Evolutionary conservation across 2,329 filamentous ascomycete species (phyloP).

Genomic region (Colletotrichum eleusines): DNA sequence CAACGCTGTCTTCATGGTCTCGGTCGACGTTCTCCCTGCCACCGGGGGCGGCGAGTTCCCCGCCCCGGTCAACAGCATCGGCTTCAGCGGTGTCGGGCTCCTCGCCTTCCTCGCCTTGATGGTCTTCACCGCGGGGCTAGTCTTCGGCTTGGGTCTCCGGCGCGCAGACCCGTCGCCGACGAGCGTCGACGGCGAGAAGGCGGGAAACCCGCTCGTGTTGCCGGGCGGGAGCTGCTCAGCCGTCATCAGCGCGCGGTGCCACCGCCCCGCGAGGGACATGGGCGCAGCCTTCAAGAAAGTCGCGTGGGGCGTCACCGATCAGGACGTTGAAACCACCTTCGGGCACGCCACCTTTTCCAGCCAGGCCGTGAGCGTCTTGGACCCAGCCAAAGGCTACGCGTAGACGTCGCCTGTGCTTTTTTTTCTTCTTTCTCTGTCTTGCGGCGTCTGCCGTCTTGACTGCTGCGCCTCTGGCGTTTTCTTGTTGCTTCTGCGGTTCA

Average conservation of each 20-base stretch:
- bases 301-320: slow-evolving; percentile 61
- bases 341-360: slow-evolving; percentile 35
- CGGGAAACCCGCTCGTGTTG: slow-evolving; percentile 63
- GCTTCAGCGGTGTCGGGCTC: slow-evolving; percentile 58
- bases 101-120: slow-evolving; percentile 57
- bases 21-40: slow-evolving; percentile 45
- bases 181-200: slow-evolving; percentile 50
- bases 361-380: slow-evolving; percentile 45
- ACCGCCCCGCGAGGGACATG: slow-evolving; percentile 50
- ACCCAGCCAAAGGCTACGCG: slow-evolving; percentile 55
- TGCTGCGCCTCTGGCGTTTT: background rate
- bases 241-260: slow-evolving; percentile 64
- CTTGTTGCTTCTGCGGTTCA: background rate
- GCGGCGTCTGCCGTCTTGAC: slow-evolving; percentile 6
- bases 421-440: too few species aligned
- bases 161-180: slow-evolving; percentile 53
- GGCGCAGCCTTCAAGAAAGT: slow-evolving; percentile 54
- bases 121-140: slow-evolving; percentile 48
- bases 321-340: slow-evolving; percentile 57
- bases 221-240: slow-evolving; percentile 63
- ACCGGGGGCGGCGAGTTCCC: slow-evolving; percentile 28
- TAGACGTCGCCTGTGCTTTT: slow-evolving; percentile 37
- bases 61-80: slow-evolving; percentile 49
- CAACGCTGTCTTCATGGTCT: slow-evolving; percentile 51
- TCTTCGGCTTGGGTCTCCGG: slow-evolving; percentile 56